Evolutionary conservation across 768 basidiomycete genomes (phyloP).

Genomic region (Naganishia friedmannii): DNA sequence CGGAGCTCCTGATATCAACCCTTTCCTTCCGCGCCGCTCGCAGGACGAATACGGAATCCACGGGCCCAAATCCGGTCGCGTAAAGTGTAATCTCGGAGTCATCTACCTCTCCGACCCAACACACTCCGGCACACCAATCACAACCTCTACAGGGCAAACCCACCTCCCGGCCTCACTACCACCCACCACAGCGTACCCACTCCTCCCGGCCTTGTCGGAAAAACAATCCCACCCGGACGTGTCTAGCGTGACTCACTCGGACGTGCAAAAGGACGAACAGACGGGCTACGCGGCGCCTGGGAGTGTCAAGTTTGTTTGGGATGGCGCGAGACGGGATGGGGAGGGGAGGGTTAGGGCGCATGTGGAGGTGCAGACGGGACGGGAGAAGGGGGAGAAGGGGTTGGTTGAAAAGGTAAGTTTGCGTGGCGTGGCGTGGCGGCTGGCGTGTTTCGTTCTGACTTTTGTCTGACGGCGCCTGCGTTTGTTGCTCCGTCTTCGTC

Average conservation of each 20-base stretch:
- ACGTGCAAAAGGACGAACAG: slow-evolving; percentile 62
- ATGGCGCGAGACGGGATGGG: slow-evolving; percentile 55
- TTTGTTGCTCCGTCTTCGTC: slow-evolving; percentile 45
- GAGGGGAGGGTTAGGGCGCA: slow-evolving; percentile 43
- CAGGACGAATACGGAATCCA: slow-evolving; percentile 68
- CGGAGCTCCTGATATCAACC: not conserved
- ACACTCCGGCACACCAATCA: slow-evolving; percentile 22
- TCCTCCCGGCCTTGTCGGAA: slow-evolving; percentile 2
- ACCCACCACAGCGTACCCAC: not conserved
- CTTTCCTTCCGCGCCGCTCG: slow-evolving; percentile 2
- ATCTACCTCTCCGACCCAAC: slow-evolving; percentile 40
- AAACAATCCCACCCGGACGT: slow-evolving; percentile 12
- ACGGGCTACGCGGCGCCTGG: slow-evolving; percentile 77
- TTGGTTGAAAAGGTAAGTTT: slow-evolving; percentile 46
- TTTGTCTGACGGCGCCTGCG: too few relatives aligned
- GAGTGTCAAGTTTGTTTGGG: slow-evolving; percentile 73
- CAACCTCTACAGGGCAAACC: slow-evolving; percentile 47
- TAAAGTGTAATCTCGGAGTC: slow-evolving; percentile 74
- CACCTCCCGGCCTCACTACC: slow-evolving; percentile 30
- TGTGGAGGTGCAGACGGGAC: slow-evolving; percentile 62
- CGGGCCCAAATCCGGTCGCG: slow-evolving; percentile 75
- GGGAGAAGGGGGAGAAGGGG: slow-evolving; percentile 59
- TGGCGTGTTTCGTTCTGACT: too few relatives aligned
- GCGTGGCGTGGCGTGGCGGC: too few relatives aligned
- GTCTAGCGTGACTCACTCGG: slow-evolving; percentile 11